These are phyloP conservation scores for Cucumis hystrix DNA, from an alignment of 306 rosid genomes.

Conservation along the genomic window DNA sequence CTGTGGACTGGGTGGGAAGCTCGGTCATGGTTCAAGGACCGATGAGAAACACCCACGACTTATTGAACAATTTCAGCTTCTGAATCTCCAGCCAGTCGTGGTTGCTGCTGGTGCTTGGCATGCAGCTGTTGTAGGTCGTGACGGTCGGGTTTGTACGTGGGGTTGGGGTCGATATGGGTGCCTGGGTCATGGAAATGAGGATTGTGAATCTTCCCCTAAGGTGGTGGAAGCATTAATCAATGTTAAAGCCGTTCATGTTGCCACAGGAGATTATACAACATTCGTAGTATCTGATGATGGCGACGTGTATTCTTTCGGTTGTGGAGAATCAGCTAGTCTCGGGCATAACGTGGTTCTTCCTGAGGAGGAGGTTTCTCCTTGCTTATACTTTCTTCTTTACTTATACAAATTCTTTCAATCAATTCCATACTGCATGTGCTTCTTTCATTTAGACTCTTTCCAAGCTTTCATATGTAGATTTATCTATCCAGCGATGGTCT, in stretches of 20 bases:
- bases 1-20: constrained; percentile 96
- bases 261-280: constrained; percentile 95
- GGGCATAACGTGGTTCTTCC: constrained; percentile 45
- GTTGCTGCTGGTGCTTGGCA: constrained; percentile 99
- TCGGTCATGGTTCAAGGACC: constrained; percentile 74
- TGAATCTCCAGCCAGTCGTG: constrained; percentile 77
- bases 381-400: constrained; percentile 1
- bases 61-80: constrained; percentile 50
- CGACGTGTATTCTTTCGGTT: constrained; percentile 84
- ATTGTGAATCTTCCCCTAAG: constrained; percentile 74
- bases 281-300: constrained; percentile 72
- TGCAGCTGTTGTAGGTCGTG: constrained; percentile 90
- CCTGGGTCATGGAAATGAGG: constrained; percentile 92
- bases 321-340: constrained; percentile 95
- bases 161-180: constrained; percentile 98
- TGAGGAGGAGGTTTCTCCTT: constrained; percentile 49
- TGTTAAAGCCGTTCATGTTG: constrained; percentile 74
- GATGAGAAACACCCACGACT: constrained; percentile 77
- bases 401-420: background rate
- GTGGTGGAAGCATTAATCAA: constrained; percentile 63
- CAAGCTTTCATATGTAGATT: background rate
- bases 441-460: background rate
- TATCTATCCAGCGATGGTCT: too few relatives aligned
- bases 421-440: background rate
- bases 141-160: constrained; percentile 97